A percentile compares a stretch with the other conserved stretches of the same genome.
phyloP scores from a whole-genome alignment of 2,329 filamentous ascomycete species.

The Grosmannia penicillata region DNA sequence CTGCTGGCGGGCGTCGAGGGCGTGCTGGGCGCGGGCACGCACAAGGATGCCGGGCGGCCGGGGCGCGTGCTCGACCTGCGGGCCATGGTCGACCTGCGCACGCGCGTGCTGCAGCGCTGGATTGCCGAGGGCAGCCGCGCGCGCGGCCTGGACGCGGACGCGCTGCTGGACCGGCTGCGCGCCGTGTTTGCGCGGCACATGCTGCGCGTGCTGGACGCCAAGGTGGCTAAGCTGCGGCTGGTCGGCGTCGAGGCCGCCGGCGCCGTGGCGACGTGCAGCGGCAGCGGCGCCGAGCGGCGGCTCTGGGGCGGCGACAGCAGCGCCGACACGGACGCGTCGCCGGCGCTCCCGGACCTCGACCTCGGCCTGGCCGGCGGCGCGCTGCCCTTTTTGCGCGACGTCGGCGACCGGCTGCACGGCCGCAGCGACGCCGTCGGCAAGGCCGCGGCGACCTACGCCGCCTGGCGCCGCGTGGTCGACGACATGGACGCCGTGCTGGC shows the following conservation, averaged over 20 bases:
- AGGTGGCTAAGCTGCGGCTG: conserved; percentile 47
- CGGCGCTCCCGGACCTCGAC: conserved; percentile 36
- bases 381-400: conserved; percentile 49
- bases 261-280: conserved; percentile 45
- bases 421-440: conserved; percentile 50
- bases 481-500: conserved; percentile 49
- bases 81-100: conserved; percentile 53
- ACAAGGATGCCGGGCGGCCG: not conserved
- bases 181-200: conserved; percentile 55
- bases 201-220: conserved; percentile 43
- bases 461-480: conserved; percentile 62
- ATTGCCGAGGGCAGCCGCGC: conserved; percentile 51
- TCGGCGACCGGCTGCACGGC: conserved; percentile 58
- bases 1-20: conserved; percentile 47
- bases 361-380: conserved; percentile 53
- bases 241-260: conserved; percentile 51
- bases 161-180: conserved; percentile 55
- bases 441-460: conserved; percentile 48
- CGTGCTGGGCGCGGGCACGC: conserved; percentile 30
- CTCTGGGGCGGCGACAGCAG: not conserved
- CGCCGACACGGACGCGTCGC: not conserved
- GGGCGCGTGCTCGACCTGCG: conserved; percentile 38
- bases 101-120: conserved; percentile 59
- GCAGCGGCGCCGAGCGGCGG: conserved; percentile 32
- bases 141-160: conserved; percentile 50